Percentiles rank a stretch among this genome's conserved stretches.
phyloP scores from a whole-genome alignment of 768 basidiomycete genomes.

The Psilocybe tampanensis region DNA sequence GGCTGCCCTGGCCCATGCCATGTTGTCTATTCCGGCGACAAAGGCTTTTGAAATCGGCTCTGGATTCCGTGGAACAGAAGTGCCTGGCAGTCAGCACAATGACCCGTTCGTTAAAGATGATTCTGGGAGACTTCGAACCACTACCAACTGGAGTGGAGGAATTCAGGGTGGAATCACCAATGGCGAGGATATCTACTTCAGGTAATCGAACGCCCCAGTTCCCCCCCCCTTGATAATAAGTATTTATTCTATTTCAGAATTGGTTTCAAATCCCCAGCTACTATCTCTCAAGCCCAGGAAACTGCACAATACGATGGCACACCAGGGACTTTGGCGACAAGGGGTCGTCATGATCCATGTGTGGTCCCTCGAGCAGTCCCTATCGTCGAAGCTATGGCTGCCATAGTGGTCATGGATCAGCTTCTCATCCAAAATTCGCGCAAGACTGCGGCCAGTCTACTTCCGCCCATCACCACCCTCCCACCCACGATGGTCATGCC shows the following conservation, averaged over 20 bases:
- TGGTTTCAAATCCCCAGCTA: slow-evolving; percentile 98
- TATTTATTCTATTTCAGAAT: slow-evolving; percentile 55
- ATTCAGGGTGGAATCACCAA: slow-evolving; percentile 98
- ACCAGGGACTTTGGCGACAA: slow-evolving; percentile 82
- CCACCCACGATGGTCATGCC: slow-evolving; percentile 91
- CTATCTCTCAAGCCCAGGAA: slow-evolving; percentile 88
- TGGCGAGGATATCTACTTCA: slow-evolving; percentile 96
- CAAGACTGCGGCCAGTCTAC: slow-evolving; percentile 66
- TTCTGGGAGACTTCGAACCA: slow-evolving; percentile 78
- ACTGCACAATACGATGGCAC: slow-evolving; percentile 96
- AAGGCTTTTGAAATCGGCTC: slow-evolving; percentile 98
- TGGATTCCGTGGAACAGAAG: slow-evolving; percentile 92
- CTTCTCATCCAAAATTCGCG: slow-evolving; percentile 89
- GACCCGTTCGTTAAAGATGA: slow-evolving; percentile 73
- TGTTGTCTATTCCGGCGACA: slow-evolving; percentile 98
- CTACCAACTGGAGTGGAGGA: slow-evolving; percentile 96
- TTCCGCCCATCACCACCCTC: slow-evolving; percentile 87
- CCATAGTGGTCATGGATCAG: slow-evolving; percentile 93
- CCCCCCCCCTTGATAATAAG: neutral
- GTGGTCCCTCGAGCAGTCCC: slow-evolving; percentile 97
- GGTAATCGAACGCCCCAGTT: slow-evolving; percentile 44
- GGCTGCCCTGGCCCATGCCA: slow-evolving; percentile 93
- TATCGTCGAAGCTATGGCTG: slow-evolving; percentile 98
- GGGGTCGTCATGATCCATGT: slow-evolving; percentile 96
- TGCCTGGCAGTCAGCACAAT: slow-evolving; percentile 93